phyloP scores from a whole-genome alignment of 257 asterid genomes.

The Ocimum tenuiflorum region DNA sequence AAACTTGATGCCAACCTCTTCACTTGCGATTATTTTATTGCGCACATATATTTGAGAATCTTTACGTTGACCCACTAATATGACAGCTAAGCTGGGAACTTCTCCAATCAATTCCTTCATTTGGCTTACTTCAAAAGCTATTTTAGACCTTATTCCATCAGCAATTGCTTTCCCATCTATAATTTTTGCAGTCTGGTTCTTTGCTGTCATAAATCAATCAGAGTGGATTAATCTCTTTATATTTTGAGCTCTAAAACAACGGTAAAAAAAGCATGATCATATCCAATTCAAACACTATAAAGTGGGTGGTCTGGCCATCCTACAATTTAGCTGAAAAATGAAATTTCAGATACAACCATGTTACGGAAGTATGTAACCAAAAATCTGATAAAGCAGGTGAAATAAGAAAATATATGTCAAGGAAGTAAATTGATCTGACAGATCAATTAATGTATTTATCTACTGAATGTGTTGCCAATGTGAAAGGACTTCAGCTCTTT shows the following conservation, averaged over 20 bases:
- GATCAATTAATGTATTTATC: not conserved
- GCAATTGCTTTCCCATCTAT: conserved; percentile 68
- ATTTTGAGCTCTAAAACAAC: not conserved
- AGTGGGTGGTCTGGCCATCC: not conserved
- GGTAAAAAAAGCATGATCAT: not conserved
- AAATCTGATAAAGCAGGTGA: too few species aligned
- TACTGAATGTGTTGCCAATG: not conserved
- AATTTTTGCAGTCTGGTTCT: conserved; percentile 34
- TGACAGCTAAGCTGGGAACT: conserved; percentile 80
- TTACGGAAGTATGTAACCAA: not conserved
- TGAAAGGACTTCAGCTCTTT: not conserved
- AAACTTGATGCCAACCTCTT: conserved; percentile 74
- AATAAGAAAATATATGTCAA: too few species aligned
- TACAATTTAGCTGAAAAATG: too few species aligned
- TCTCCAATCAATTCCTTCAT: conserved; percentile 56
- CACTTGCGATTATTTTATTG: conserved; percentile 61
- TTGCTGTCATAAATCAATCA: conserved; percentile 31
- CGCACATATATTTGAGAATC: conserved; percentile 74
- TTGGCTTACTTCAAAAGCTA: conserved; percentile 55
- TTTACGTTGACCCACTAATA: conserved; percentile 71
- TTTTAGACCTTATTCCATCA: conserved; percentile 52
- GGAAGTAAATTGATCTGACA: not conserved
- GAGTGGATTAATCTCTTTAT: conserved; percentile 7
- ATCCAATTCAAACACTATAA: not conserved
- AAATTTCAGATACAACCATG: not conserved